These are phyloP conservation scores for Populus hybrid DNA, from an alignment of 441 rosid genomes.

Conservation along the genomic window DNA sequence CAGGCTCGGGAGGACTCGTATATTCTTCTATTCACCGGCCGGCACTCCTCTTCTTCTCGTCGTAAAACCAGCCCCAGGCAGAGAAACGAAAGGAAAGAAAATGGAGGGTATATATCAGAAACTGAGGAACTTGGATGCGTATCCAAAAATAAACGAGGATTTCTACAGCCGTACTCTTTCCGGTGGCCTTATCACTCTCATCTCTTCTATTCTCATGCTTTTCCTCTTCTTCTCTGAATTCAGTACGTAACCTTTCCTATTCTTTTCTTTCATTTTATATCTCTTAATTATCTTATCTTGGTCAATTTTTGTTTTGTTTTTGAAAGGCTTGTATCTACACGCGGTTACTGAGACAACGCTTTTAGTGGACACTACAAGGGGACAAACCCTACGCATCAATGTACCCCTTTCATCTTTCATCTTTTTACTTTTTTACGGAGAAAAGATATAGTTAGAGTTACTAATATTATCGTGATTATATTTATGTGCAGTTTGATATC, in stretches of 20 bases:
- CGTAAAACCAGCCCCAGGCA: neutral
- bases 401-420: slow-evolving; percentile 37
- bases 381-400: slow-evolving; percentile 77
- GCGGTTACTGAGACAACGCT: slow-evolving; percentile 85
- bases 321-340: slow-evolving; percentile 72
- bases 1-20: neutral
- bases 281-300: neutral
- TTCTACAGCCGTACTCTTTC: slow-evolving; percentile 89
- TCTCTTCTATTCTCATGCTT: slow-evolving; percentile 74
- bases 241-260: slow-evolving; percentile 40
- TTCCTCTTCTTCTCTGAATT: slow-evolving; percentile 93
- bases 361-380: slow-evolving; percentile 85
- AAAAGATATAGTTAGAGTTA: neutral
- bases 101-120: slow-evolving; percentile 66
- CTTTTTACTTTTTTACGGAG: neutral
- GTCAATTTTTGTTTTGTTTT: neutral
- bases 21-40: neutral
- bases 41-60: neutral
- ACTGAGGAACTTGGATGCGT: slow-evolving; percentile 78
- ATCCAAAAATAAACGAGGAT: slow-evolving; percentile 93
- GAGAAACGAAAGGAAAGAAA: neutral
- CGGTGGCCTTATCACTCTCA: slow-evolving; percentile 84
- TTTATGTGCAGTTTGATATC: slow-evolving; percentile 75
- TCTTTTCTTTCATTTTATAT: neutral
- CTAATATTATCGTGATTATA: neutral